Conservation (phyloP, 2,329 filamentous ascomycete species). For the Fusarium sp. region DNA sequence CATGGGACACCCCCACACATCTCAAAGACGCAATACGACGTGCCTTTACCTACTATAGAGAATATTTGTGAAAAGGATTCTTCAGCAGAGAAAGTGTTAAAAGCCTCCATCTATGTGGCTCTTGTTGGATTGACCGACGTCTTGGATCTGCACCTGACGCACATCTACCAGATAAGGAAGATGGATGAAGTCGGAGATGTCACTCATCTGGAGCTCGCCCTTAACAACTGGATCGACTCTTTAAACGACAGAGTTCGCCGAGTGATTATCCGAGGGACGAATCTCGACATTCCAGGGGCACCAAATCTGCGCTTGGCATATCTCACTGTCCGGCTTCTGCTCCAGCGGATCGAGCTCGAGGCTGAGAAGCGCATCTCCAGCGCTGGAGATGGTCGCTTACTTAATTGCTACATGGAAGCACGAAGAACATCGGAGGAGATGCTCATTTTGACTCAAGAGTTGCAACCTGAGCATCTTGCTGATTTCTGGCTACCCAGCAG, state of each 20-base stretch:
- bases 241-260: constrained; percentile 53
- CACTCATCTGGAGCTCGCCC: constrained; percentile 51
- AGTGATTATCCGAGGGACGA: constrained; percentile 56
- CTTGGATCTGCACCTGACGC: constrained; percentile 46
- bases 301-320: constrained; percentile 65
- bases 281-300: constrained; percentile 56
- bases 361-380: constrained; percentile 47
- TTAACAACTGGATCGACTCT: constrained; percentile 60
- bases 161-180: constrained; percentile 51
- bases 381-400: constrained; percentile 36
- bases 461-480: constrained; percentile 55
- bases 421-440: constrained; percentile 62
- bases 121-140: constrained; percentile 58
- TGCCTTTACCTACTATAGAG: constrained; percentile 56
- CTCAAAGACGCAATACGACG: constrained; percentile 59
- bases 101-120: constrained; percentile 57
- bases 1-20: constrained; percentile 66
- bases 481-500: constrained; percentile 64
- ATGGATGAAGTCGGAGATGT: constrained; percentile 42
- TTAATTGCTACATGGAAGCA: constrained; percentile 54
- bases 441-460: constrained; percentile 59
- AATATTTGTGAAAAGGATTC: constrained; percentile 46
- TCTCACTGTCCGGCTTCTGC: constrained; percentile 59
- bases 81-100: constrained; percentile 31
- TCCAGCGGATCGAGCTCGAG: constrained; percentile 61